phyloP scores from a whole-genome alignment of 805 yeast species.

The Lachancea kluyveri region DNA sequence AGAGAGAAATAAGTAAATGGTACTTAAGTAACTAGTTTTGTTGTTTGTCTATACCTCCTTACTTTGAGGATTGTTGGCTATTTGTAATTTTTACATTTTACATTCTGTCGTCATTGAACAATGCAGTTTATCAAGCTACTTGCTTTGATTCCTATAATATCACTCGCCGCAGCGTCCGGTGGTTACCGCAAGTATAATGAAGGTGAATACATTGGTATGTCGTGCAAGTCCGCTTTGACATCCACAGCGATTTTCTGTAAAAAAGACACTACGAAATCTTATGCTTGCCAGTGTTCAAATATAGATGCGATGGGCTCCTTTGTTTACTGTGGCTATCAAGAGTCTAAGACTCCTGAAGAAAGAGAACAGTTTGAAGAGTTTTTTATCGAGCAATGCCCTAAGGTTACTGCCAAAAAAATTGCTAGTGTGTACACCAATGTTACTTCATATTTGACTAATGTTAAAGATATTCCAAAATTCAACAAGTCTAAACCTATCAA shows the following conservation, averaged over 20 bases:
- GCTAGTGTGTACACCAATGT: constrained; percentile 21
- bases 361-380: constrained; percentile 13
- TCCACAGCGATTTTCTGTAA: constrained; percentile 21
- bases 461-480: constrained; percentile 25
- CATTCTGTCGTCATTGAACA: too few species aligned
- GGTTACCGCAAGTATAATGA: constrained; percentile 14
- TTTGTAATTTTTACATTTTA: too few species aligned
- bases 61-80: too few species aligned
- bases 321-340: constrained; percentile 25
- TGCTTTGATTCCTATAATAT: too few species aligned
- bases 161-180: constrained; percentile 4
- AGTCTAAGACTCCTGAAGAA: constrained; percentile 9
- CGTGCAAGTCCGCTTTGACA: constrained; percentile 23
- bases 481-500: constrained; percentile 26
- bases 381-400: constrained; percentile 23
- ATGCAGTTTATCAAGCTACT: too few species aligned
- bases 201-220: constrained; percentile 15
- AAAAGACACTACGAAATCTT: constrained; percentile 14
- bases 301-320: constrained; percentile 28
- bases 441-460: constrained; percentile 23
- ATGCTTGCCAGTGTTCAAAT: constrained; percentile 23
- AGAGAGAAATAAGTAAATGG: too few species aligned
- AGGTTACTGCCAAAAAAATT: constrained; percentile 23
- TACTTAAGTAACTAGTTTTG: too few species aligned
- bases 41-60: too few species aligned